These are phyloP conservation scores for Schizonepeta tenuifolia DNA, from an alignment of 257 asterid species.

Conservation along the genomic window DNA sequence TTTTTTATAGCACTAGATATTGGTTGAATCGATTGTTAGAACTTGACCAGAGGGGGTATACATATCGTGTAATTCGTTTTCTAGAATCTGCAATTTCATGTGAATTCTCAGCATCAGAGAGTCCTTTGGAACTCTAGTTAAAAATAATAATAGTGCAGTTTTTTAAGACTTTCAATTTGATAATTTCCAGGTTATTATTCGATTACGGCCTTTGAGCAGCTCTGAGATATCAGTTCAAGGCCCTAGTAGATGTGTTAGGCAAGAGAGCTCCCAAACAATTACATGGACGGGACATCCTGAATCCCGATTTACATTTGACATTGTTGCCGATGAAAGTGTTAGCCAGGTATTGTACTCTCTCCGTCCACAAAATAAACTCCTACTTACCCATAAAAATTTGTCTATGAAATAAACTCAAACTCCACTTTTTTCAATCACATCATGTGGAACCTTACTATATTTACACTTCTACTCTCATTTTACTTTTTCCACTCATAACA, in stretches of 20 bases:
- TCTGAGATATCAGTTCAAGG: constrained; percentile 86
- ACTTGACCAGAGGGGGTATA: not conserved
- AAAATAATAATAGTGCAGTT: not conserved
- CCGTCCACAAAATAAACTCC: too few species aligned
- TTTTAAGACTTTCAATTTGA: constrained; percentile 10
- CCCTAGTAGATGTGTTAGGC: constrained; percentile 69
- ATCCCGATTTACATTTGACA: constrained; percentile 83
- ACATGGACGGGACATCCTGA: constrained; percentile 94
- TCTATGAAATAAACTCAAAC: too few species aligned
- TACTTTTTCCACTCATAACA: too few species aligned
- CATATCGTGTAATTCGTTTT: not conserved
- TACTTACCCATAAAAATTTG: too few species aligned
- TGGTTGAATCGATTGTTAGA: not conserved
- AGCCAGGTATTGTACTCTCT: constrained; percentile 83
- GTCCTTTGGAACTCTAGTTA: not conserved
- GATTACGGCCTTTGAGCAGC: constrained; percentile 79
- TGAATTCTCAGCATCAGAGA: not conserved
- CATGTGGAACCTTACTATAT: too few species aligned
- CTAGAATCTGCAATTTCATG: not conserved
- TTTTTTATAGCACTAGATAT: not conserved
- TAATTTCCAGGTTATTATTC: constrained; percentile 72
- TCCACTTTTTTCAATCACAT: too few species aligned
- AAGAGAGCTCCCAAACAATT: constrained; percentile 85
- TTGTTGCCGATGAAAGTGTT: constrained; percentile 91
- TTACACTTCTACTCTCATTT: too few species aligned